Percentiles rank a stretch among this genome's conserved stretches.
Conservation (phyloP, 2,329 filamentous ascomycete species). For the Piedraia hortae region DNA sequence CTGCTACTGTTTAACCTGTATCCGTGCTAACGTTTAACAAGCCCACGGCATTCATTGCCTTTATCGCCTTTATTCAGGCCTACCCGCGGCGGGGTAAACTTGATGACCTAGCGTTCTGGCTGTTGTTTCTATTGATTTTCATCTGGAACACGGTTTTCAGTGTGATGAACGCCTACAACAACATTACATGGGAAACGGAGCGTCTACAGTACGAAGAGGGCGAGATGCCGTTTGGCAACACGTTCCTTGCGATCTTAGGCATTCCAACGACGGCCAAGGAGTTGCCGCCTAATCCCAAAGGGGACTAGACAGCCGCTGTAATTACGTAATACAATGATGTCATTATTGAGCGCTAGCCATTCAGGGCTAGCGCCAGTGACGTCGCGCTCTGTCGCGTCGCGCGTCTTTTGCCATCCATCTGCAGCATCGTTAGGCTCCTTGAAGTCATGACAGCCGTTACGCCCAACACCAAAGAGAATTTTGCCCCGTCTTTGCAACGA, state of each 20-base stretch:
- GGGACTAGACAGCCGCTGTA: slow-evolving; percentile 1
- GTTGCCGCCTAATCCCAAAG: slow-evolving; percentile 1
- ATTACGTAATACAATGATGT: no score
- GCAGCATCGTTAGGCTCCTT: no score
- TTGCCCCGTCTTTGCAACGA: slow-evolving; percentile 8
- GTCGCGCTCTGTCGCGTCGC: no score
- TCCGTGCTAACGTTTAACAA: slow-evolving; percentile 1
- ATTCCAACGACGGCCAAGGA: slow-evolving; percentile 4
- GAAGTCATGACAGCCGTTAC: no score
- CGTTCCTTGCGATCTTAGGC: slow-evolving; percentile 8
- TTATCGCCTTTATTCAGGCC: slow-evolving; percentile 11
- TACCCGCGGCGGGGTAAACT: slow-evolving; percentile 8
- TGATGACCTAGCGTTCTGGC: slow-evolving; percentile 10
- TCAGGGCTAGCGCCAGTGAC: no score
- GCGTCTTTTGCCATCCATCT: no score
- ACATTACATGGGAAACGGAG: slow-evolving; percentile 11
- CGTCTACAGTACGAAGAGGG: slow-evolving; percentile 10
- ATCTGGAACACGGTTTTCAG: slow-evolving; percentile 12
- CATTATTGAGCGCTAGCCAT: no score
- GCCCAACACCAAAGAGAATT: slow-evolving; percentile 16
- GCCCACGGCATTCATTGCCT: slow-evolving; percentile 10
- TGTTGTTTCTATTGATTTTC: slow-evolving; percentile 12
- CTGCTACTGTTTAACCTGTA: not conserved
- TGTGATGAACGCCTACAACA: slow-evolving; percentile 15
- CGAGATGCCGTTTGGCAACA: slow-evolving; percentile 7